Percentiles rank a stretch among this genome's conserved stretches.
Evolutionary conservation across 805 yeast species (phyloP).

Genomic region (Yamadazyma sp.): DNA sequence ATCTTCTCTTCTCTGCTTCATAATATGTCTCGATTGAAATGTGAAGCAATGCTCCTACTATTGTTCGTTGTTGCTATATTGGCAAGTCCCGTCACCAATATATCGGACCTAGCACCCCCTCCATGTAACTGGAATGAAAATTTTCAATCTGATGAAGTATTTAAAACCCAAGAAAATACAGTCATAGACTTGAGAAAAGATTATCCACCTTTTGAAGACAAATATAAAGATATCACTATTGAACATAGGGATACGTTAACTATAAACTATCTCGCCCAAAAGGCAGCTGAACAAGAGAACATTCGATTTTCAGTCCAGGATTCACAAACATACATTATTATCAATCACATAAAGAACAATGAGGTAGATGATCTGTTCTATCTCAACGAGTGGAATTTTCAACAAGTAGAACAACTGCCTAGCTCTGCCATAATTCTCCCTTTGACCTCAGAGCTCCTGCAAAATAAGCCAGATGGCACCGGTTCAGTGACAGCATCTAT

Average conservation of each 20-base stretch:
- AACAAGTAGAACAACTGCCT: not conserved
- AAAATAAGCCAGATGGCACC: constrained; percentile 9
- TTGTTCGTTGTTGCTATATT: too few species aligned
- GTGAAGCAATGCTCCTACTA: too few species aligned
- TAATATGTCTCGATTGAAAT: too few species aligned
- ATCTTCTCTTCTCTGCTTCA: too few species aligned
- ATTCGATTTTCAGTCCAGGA: constrained; percentile 6
- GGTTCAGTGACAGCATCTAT: constrained; percentile 10
- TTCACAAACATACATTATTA: constrained; percentile 5
- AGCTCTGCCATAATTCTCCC: constrained; percentile 3
- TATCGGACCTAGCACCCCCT: too few species aligned
- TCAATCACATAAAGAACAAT: not conserved
- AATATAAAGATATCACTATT: constrained; percentile 6
- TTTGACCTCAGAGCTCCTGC: constrained; percentile 10
- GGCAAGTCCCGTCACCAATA: not conserved
- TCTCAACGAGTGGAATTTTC: constrained; percentile 13
- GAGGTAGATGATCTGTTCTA: not conserved
- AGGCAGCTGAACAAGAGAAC: not conserved
- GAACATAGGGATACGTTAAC: constrained; percentile 6
- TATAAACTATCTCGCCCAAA: not conserved
- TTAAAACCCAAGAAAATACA: not conserved
- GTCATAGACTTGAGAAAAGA: constrained; percentile 11
- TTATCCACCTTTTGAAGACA: constrained; percentile 5
- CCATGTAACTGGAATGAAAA: too few species aligned
- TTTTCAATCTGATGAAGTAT: too few species aligned